Evolutionary conservation across 345 rosid genomes (phyloP), one percentile per base, ranked within the genome.

Genomic region (Rhizophora mangle): DNA sequence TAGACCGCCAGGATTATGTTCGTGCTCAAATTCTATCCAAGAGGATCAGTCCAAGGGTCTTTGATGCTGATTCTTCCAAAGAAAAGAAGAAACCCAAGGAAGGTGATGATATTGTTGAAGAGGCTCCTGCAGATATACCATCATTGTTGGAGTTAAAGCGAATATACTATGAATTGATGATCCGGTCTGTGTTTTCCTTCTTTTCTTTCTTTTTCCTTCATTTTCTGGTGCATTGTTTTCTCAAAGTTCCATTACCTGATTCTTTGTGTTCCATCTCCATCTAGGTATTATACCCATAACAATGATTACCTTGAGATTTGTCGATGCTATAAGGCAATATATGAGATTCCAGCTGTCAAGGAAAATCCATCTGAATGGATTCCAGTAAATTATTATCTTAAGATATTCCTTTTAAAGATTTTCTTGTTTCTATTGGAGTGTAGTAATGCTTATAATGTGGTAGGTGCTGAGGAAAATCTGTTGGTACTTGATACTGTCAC

Each of bases 101-200:
- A 83, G 95, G 95, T 69, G 98, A 90, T 31, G 80, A 80, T 75
- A 67, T 92, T 52, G 84, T 96, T 62, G 98, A 90, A 77, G 98
- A 89, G 82, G 96, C 99, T 70, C 92, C 99, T 55, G 94, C 93
- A 69, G 98, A 92, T 81, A 90, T 92, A 73, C 99, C 98, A n/a
- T 82, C 95, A 2, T 68, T 91, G 53, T 71, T 88, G 84, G 93
- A 89, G 74, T 82, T 94, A 72, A 91, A 94, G 82, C 82, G 85
- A 29, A 86, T 89, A 30, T 91, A 94, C 83, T 89, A 90, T 76
- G 96, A 92, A 78, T 77, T 84, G 53, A 92, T 96, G 98, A 96
- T 92, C 66, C 72, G 99, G 98, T 88, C 78, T 57, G 46, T 34
- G 16, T n/a, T 13, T 27, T 63, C 52, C 31, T 27, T 31, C 6